These are phyloP conservation scores for Tephrocybe sp. DNA, from an alignment of 768 basidiomycete genomes.

Conservation along the genomic window DNA sequence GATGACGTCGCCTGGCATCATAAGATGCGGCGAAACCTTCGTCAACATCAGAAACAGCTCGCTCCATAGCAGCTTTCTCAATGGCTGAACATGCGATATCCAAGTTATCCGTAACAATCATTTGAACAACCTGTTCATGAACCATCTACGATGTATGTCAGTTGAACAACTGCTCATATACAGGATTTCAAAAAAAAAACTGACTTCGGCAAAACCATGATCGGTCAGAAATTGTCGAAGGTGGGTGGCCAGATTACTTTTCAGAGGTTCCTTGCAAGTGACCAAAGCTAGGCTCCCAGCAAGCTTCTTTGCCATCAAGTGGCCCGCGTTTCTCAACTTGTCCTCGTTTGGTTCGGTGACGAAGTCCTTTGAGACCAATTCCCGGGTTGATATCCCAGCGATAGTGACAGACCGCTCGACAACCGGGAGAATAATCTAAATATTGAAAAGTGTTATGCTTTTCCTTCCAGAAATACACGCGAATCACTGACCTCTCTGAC, in stretches of 20 bases:
- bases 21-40: slow-evolving; percentile 83
- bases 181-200: not conserved
- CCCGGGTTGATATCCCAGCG: slow-evolving; percentile 94
- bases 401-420: slow-evolving; percentile 98
- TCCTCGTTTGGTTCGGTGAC: slow-evolving; percentile 89
- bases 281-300: slow-evolving; percentile 95
- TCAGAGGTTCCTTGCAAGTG: slow-evolving; percentile 96
- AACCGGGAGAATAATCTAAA: slow-evolving; percentile 90
- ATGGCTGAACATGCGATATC: slow-evolving; percentile 93
- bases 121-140: slow-evolving; percentile 71
- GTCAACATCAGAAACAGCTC: slow-evolving; percentile 90
- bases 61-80: slow-evolving; percentile 97
- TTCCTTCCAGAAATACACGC: not conserved
- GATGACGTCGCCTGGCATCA: slow-evolving; percentile 79
- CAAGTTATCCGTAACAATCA: slow-evolving; percentile 89
- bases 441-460: slow-evolving; percentile 4
- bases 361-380: slow-evolving; percentile 94
- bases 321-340: slow-evolving; percentile 87
- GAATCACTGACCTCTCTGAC: slow-evolving; percentile 75
- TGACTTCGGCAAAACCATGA: slow-evolving; percentile 86
- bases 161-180: not conserved
- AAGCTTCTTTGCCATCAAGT: slow-evolving; percentile 95
- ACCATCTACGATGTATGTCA: slow-evolving; percentile 40
- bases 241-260: slow-evolving; percentile 87
- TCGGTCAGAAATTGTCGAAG: slow-evolving; percentile 80